A percentile compares a stretch with the other conserved stretches of the same genome.
These are phyloP conservation scores for Powellomyces hirtus DNA, from an alignment of 192 early-diverging fungal genomes.

Conservation along the genomic window DNA sequence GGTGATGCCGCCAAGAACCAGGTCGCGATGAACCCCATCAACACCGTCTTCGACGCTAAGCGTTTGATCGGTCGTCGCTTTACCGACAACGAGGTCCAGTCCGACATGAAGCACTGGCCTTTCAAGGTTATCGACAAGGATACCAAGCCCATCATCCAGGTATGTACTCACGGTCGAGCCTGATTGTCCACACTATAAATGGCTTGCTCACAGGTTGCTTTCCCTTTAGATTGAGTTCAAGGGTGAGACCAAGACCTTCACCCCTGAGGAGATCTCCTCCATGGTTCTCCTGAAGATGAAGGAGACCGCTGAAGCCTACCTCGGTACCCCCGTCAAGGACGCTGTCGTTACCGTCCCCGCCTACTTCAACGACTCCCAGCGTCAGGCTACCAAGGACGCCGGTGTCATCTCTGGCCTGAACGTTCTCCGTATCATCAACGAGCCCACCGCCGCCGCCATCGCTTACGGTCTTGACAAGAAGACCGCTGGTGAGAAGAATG, in stretches of 20 bases:
- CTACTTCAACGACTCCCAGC: constrained; percentile 99
- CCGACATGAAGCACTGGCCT: constrained; percentile 99
- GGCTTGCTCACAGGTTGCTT: background rate
- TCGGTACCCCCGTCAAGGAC: constrained; percentile 82
- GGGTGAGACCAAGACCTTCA: constrained; percentile 95
- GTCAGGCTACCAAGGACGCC: constrained; percentile 99
- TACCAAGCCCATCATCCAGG: constrained; percentile 85
- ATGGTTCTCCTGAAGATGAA: constrained; percentile 99
- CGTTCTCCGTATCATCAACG: constrained; percentile 99
- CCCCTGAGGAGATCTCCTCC: constrained; percentile 95
- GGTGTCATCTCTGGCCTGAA: constrained; percentile 95
- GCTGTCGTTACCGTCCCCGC: constrained; percentile 98
- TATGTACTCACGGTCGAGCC: no score
- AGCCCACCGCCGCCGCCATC: constrained; percentile 98
- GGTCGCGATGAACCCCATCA: constrained; percentile 96
- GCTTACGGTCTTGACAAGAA: constrained; percentile 99
- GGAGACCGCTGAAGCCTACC: constrained; percentile 85
- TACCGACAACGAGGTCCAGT: constrained; percentile 89
- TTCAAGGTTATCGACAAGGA: constrained; percentile 92
- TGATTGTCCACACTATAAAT: no score
- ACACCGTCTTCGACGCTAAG: constrained; percentile 99
- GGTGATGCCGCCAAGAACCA: constrained; percentile 99
- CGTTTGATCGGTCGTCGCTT: constrained; percentile 96
- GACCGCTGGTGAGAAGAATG: constrained; percentile 81
- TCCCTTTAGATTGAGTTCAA: constrained; percentile 84